Percentiles rank a stretch among this genome's conserved stretches.
Conservation (phyloP, 2,329 filamentous ascomycete genomes). For the Podosphaera leucotricha region DNA sequence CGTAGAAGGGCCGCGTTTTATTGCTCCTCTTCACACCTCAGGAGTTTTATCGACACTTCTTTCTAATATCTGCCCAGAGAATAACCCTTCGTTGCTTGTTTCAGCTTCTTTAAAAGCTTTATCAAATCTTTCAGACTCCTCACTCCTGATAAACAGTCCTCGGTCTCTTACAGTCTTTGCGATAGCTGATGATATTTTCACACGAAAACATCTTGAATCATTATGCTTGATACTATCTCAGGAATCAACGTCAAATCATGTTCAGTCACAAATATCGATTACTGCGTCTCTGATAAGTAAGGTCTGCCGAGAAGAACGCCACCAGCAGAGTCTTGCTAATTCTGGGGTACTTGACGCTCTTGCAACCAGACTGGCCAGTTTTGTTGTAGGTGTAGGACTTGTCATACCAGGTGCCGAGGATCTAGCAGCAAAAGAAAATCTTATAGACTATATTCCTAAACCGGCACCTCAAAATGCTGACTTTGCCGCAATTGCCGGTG, state of each 20-base stretch:
- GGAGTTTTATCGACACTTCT: constrained; percentile 47
- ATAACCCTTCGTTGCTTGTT: constrained; percentile 41
- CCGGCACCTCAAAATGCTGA: constrained; percentile 34
- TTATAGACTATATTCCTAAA: constrained; percentile 33
- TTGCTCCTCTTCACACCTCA: constrained; percentile 47
- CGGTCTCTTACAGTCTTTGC: constrained; percentile 23
- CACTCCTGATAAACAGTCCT: constrained; percentile 28
- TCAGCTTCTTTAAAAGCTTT: constrained; percentile 53
- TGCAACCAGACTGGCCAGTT: constrained; percentile 46
- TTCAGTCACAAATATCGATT: constrained; percentile 38
- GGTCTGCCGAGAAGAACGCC: constrained; percentile 42
- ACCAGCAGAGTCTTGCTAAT: constrained; percentile 49
- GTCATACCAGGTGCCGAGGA: constrained; percentile 41
- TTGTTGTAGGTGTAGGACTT: constrained; percentile 42
- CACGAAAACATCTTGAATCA: constrained; percentile 32
- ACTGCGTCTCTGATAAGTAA: constrained; percentile 30
- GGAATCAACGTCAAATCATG: constrained; percentile 24
- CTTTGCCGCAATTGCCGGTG: constrained; percentile 49
- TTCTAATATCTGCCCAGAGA: constrained; percentile 39
- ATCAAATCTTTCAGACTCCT: constrained; percentile 44
- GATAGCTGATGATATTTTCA: constrained; percentile 44
- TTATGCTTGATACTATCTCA: constrained; percentile 43
- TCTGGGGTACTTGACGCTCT: constrained; percentile 57
- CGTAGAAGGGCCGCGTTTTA: constrained; percentile 55
- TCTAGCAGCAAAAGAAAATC: constrained; percentile 27